Evolutionary conservation across 2,329 filamentous ascomycete genomes (phyloP).

Genomic region (Aspergillus eucalypticola): DNA sequence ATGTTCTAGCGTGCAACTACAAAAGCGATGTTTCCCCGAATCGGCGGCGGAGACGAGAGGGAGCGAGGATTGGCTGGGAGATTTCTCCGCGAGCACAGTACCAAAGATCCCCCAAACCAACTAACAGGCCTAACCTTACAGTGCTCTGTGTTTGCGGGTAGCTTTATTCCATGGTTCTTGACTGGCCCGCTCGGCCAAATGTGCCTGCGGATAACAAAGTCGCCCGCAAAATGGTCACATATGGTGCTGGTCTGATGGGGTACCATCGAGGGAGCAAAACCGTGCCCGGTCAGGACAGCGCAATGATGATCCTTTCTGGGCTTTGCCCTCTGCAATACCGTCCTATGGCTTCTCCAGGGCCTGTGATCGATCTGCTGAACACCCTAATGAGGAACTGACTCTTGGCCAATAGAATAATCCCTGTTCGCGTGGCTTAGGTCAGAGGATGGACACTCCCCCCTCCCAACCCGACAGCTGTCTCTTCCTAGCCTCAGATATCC

Average conservation of each 20-base stretch:
- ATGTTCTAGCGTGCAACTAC: neutral
- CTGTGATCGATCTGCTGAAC: neutral
- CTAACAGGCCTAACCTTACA: neutral
- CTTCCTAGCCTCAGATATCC: neutral
- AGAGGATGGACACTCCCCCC: neutral
- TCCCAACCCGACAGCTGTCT: neutral
- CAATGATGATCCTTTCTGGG: neutral
- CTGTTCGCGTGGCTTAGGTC: slow-evolving; percentile 2
- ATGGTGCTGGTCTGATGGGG: neutral
- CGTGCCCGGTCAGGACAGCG: neutral
- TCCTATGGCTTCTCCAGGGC: neutral
- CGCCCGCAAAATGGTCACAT: neutral
- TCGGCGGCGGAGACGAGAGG: slow-evolving; percentile 16
- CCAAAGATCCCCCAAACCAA: neutral
- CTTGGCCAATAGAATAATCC: neutral
- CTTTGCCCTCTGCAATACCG: neutral
- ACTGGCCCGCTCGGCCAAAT: neutral
- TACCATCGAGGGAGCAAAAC: neutral
- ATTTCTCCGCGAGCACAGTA: slow-evolving; percentile 13
- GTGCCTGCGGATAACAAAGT: neutral
- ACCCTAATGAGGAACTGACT: neutral
- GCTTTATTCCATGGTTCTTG: neutral
- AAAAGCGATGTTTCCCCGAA: neutral
- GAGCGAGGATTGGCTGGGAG: slow-evolving; percentile 19
- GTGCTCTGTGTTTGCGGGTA: neutral